phyloP scores from a whole-genome alignment of 371 early-diverging fungal species.

The Haplosporangium sp. region DNA sequence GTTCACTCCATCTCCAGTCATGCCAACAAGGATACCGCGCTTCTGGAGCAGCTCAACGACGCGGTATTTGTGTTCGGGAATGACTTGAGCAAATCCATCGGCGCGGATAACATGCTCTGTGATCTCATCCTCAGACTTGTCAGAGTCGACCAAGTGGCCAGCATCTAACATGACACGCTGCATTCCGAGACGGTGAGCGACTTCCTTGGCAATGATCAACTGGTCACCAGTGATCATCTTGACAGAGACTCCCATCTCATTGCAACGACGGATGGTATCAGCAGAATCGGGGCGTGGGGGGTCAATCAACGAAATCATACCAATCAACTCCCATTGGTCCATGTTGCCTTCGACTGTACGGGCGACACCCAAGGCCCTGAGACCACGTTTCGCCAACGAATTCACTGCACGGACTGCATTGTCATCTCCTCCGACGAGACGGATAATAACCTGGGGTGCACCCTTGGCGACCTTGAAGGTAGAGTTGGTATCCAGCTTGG shows the following conservation, averaged over 20 bases:
- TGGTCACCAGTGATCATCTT: slow-evolving; percentile 95
- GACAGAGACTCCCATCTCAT: slow-evolving; percentile 80
- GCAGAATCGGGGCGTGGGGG: slow-evolving; percentile 81
- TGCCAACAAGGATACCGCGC: slow-evolving; percentile 78
- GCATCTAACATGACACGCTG: slow-evolving; percentile 83
- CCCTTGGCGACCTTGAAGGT: slow-evolving; percentile 92
- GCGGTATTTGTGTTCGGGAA: slow-evolving; percentile 96
- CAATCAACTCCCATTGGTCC: slow-evolving; percentile 75
- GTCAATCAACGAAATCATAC: slow-evolving; percentile 87
- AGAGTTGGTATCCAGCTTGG: slow-evolving; percentile 70
- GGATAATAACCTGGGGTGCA: slow-evolving; percentile 93
- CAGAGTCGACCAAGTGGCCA: slow-evolving; percentile 79
- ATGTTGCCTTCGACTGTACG: slow-evolving; percentile 73
- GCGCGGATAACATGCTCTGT: slow-evolving; percentile 83
- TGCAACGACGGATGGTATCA: slow-evolving; percentile 70
- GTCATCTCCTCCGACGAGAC: slow-evolving; percentile 82
- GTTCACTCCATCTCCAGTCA: slow-evolving; percentile 93
- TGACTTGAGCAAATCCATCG: slow-evolving; percentile 96
- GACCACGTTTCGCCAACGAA: slow-evolving; percentile 83
- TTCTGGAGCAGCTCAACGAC: slow-evolving; percentile 89
- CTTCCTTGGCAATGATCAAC: slow-evolving; percentile 88
- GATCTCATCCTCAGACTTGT: slow-evolving; percentile 84
- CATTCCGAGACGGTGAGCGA: slow-evolving; percentile 87
- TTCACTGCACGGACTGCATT: slow-evolving; percentile 81
- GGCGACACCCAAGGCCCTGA: slow-evolving; percentile 93